Evolutionary conservation across 306 rosid genomes (phyloP).

Genomic region (Oxytropis ochrocephala): DNA sequence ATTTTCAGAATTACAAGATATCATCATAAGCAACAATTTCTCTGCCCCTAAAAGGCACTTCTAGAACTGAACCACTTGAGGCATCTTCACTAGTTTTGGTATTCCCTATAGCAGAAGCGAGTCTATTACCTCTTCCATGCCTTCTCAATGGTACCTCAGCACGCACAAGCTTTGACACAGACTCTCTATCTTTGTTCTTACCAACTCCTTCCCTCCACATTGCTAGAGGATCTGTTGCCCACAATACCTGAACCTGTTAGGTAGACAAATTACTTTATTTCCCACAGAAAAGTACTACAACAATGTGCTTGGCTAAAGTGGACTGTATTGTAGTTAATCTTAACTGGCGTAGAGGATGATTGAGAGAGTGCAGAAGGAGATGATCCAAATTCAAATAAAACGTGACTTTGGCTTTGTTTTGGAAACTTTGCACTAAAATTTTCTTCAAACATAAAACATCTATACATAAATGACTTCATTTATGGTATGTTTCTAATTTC

Average conservation of each 20-base stretch:
- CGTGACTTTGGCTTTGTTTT: too few species aligned
- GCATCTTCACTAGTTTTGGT: conserved; percentile 33
- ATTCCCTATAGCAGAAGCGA: conserved; percentile 63
- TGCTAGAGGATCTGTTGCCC: conserved; percentile 83
- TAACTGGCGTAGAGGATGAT: too few species aligned
- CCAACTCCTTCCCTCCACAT: conserved; percentile 91
- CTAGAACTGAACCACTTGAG: conserved; percentile 30
- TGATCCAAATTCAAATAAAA: too few species aligned
- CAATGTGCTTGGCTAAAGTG: background rate
- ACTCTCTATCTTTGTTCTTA: conserved; percentile 39
- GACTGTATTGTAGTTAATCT: too few species aligned
- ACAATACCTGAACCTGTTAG: conserved; percentile 67
- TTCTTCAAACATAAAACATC: too few species aligned
- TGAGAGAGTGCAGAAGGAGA: too few species aligned
- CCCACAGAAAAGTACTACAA: background rate
- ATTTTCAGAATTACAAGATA: conserved; percentile 35
- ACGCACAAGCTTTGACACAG: conserved; percentile 72
- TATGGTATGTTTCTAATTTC: too few species aligned
- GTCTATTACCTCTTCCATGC: conserved; percentile 73
- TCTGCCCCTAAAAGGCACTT: conserved; percentile 58
- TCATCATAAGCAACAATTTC: conserved; percentile 90
- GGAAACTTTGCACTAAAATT: too few species aligned
- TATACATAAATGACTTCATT: too few species aligned
- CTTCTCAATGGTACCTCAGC: conserved; percentile 75
- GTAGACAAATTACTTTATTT: background rate